Percentiles rank a stretch among this genome's conserved stretches.
Conservation (phyloP, 495 filamentous ascomycete genomes). For the Thozetella sp. region DNA sequence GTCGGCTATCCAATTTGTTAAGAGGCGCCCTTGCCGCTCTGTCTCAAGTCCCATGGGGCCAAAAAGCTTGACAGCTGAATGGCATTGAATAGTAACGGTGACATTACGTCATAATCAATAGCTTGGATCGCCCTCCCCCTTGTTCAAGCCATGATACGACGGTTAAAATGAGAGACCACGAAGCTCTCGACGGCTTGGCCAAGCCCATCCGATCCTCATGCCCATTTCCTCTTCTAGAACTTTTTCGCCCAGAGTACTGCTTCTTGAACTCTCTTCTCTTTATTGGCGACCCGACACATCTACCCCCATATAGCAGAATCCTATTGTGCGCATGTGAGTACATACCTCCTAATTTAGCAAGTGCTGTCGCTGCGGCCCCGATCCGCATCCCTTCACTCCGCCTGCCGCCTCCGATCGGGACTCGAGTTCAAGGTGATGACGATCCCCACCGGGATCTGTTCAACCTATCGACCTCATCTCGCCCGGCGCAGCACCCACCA, state of each 20-base stretch:
- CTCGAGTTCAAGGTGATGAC: neutral
- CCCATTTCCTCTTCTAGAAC: neutral
- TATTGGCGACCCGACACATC: too few species aligned
- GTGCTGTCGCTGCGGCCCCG: too few species aligned
- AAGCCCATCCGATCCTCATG: neutral
- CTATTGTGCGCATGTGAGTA: too few species aligned
- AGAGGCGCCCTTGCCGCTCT: neutral
- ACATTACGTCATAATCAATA: slow-evolving; percentile 1
- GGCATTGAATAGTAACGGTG: neutral
- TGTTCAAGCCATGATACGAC: neutral
- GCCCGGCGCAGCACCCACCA: neutral
- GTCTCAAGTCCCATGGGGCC: neutral
- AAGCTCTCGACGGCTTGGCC: neutral
- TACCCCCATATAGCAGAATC: too few species aligned
- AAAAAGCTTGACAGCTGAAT: neutral
- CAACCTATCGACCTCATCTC: neutral
- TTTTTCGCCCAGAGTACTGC: neutral
- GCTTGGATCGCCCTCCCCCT: neutral
- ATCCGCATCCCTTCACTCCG: neutral
- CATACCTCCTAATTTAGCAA: too few species aligned
- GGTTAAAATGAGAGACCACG: neutral
- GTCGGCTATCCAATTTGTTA: too few species aligned
- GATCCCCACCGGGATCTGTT: neutral
- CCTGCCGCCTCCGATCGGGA: neutral
- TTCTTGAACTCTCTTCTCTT: too few species aligned